Base-by-base conservation (phyloP, 2,329 filamentous ascomycete species). In the Eutypella sp. region DNA sequence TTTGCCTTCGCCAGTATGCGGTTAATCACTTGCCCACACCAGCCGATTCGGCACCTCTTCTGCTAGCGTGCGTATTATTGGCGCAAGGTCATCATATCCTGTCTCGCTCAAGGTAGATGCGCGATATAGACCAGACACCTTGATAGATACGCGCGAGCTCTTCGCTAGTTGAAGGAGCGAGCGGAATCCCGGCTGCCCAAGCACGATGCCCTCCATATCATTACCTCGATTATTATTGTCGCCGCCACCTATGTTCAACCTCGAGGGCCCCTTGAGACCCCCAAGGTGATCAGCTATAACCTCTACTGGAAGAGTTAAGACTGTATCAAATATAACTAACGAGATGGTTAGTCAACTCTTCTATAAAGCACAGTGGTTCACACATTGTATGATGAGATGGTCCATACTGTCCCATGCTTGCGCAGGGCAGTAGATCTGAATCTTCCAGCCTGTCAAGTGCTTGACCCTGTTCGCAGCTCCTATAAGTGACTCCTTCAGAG, bases 21-120 rank as follows among this genome's bases (percentile, higher is more conserved):
- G 45, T 40, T 42, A 48, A 23, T 50, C 47, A 22, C 49, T 50
- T 3, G 37, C 42, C 37, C 39, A 48, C 22, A 50, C 19, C 10
- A 50, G 19, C 8, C 33, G 40, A 37, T 42, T 42, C 2, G 37
- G 42, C 8, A 42, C 37, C 6, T 41, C 16, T 11, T 45, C 34
- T 1, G 37, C 42, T n/a, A 52, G 8, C 2, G 24, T 25, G 3
- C 19, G 24, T 16, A 46, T 36, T 5, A 46, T 19, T 1, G 39
- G 39, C 4, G 10, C 39, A 2, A 31, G 15, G 11, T 6, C 36
- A 25, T 19, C 40, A 37, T 47, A 22, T 42, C 20, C 47, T 36
- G 46, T 11, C 25, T 37, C 7, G 31, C 18, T 15, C 24, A 41
- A 13, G 38, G 40, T 10, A 41, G 42, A 25, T 44, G 38, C 9